Evolutionary conservation across 2,329 filamentous ascomycete species (phyloP), one percentile per base, ranked within the genome.

Genomic region (Aspergillus eucalypticola): DNA sequence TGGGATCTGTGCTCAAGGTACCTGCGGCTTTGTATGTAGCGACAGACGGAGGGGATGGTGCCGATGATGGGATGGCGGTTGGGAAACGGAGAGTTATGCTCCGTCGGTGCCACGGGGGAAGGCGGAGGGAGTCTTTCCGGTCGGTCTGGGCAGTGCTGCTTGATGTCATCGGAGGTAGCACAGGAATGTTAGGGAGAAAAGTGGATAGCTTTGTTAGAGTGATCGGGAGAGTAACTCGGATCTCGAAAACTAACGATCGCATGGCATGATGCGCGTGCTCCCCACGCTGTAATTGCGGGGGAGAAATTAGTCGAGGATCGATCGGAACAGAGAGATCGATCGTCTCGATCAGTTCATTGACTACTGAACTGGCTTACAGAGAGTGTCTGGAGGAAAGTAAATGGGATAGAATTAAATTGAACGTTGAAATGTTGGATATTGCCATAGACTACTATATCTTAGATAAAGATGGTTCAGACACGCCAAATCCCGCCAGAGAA

Each of bases 401-500:
- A 13, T 15, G 32, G 32, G 11, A 35, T 35, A 21, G 41, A 10
- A 42, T 19, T 42, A 21, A 4, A 42, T 19, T 17, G 41, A 19
- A 21, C 11, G 17, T 13, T 19, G 63, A 50, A 41, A 54, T 39
- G 49, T 35, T 29, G 25, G 29, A 51, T 17, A 35, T 32, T 51
- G 51, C 51, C 51, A 42, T 58, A 41, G 46, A 41, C 21, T 44
- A 38, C 35, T 44, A 35, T 56, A 39, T 58, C 56, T 58, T 52
- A 10, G 29, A 35, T 15, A 41, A 25, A 8, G 38, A 44, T 39
- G 32, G 21, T 39, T 38, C 21, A 7, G 27, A 54, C 38, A 58
- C 56, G 32, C 56, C 56, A 52, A 48, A 48, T 54, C 50, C 46
- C 39, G 32, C 56, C 56, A 27, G 35, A 53, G 21, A 46, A 58